Conservation (phyloP, 2,329 filamentous ascomycete species). For the Corinectria fuckeliana region DNA sequence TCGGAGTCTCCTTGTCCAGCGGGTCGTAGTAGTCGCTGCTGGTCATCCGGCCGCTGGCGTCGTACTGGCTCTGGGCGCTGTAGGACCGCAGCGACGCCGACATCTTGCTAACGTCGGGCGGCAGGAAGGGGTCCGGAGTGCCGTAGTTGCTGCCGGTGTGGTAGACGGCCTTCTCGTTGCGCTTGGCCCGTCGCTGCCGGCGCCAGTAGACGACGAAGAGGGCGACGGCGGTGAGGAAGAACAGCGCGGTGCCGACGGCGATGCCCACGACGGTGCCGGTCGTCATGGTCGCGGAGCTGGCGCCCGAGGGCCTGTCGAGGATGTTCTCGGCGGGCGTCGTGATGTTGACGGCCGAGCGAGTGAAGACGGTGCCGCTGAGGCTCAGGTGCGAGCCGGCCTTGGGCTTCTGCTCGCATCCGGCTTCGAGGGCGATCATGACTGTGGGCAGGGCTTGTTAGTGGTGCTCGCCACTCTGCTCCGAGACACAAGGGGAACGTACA, state of each 20-base stretch:
- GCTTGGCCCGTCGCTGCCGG: conserved; percentile 43
- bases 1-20: conserved; percentile 44
- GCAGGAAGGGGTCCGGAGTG: conserved; percentile 31
- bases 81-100: conserved; percentile 11
- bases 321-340: conserved; percentile 42
- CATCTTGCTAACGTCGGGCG: conserved; percentile 9
- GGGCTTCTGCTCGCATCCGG: conserved; percentile 56
- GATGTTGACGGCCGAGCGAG: conserved; percentile 46
- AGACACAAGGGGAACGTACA: conserved; percentile 45
- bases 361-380: conserved; percentile 53
- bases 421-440: conserved; percentile 57
- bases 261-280: conserved; percentile 62
- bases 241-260: conserved; percentile 51
- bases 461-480: background rate
- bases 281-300: conserved; percentile 45
- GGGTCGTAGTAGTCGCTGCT: conserved; percentile 51
- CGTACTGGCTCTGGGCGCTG: conserved; percentile 14
- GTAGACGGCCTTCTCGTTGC: conserved; percentile 14
- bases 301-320: conserved; percentile 34
- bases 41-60: conserved; percentile 32
- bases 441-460: background rate
- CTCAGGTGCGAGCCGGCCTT: conserved; percentile 46
- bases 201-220: conserved; percentile 58
- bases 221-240: conserved; percentile 49
- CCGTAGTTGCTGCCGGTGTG: conserved; percentile 17